These are phyloP conservation scores for Fusarium torulosum DNA, from an alignment of 2,329 filamentous ascomycete species.

Conservation along the genomic window DNA sequence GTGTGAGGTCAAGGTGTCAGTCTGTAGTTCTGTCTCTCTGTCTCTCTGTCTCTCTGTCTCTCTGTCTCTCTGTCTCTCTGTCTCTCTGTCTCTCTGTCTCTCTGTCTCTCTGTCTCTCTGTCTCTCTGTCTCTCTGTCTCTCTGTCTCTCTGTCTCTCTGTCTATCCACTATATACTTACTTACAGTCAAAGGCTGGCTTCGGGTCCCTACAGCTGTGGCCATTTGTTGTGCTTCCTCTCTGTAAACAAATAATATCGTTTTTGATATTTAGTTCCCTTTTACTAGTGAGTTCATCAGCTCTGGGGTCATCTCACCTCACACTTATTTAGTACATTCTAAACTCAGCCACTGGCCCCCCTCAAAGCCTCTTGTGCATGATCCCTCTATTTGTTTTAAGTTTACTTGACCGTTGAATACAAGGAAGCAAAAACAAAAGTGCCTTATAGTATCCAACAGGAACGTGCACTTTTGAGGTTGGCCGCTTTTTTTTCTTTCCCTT, in stretches of 20 bases:
- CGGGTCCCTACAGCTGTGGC: background rate
- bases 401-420: background rate
- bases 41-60: no score
- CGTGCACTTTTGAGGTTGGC: background rate
- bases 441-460: background rate
- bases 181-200: background rate
- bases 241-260: background rate
- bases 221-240: background rate
- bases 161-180: background rate
- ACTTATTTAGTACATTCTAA: background rate
- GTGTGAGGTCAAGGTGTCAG: no score
- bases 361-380: slow-evolving; percentile 1
- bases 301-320: background rate
- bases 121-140: no score
- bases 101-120: no score
- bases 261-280: no score
- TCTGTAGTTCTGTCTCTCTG: no score
- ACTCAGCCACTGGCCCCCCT: background rate
- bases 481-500: background rate
- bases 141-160: background rate
- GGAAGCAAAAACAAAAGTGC: slow-evolving; percentile 3
- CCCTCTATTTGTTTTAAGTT: background rate
- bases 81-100: no score
- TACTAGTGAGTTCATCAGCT: slow-evolving; percentile 14
- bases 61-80: no score